phyloP scores from a whole-genome alignment of 495 filamentous ascomycete species.

The Aspergillus coremiiformis region DNA sequence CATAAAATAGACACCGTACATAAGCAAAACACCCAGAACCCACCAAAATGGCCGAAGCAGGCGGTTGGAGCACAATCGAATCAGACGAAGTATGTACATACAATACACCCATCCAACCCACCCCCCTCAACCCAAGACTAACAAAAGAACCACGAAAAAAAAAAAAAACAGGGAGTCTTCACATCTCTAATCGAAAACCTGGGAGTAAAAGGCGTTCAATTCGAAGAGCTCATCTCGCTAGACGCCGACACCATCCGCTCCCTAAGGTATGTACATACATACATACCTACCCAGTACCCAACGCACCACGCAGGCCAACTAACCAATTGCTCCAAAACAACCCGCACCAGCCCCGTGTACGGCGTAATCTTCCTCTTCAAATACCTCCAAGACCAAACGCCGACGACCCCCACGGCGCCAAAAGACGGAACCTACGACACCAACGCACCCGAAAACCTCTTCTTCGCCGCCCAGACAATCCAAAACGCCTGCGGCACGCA shows the following conservation, averaged over 20 bases:
- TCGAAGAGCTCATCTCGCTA: conserved; percentile 90
- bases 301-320: neutral
- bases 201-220: conserved; percentile 87
- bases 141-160: neutral
- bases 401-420: conserved; percentile 46
- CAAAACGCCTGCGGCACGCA: conserved; percentile 99
- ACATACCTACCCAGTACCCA: neutral
- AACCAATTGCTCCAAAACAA: too few relatives aligned
- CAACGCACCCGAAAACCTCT: conserved; percentile 60
- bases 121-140: neutral
- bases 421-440: conserved; percentile 73
- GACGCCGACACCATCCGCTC: conserved; percentile 73
- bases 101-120: too few relatives aligned
- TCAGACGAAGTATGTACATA: conserved; percentile 68
- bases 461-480: conserved; percentile 97
- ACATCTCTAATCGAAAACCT: conserved; percentile 88
- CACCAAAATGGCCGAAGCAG: conserved; percentile 35
- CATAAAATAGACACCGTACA: neutral
- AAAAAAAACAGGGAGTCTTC: conserved; percentile 72
- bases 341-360: conserved; percentile 80
- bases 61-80: conserved; percentile 76
- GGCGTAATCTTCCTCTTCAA: conserved; percentile 99
- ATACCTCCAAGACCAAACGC: conserved; percentile 71
- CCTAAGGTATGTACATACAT: conserved; percentile 37
- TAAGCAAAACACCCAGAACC: neutral